Base-by-base conservation (phyloP, 73 alveolate genomes). In the Tetrahymena thermophila region DNA sequence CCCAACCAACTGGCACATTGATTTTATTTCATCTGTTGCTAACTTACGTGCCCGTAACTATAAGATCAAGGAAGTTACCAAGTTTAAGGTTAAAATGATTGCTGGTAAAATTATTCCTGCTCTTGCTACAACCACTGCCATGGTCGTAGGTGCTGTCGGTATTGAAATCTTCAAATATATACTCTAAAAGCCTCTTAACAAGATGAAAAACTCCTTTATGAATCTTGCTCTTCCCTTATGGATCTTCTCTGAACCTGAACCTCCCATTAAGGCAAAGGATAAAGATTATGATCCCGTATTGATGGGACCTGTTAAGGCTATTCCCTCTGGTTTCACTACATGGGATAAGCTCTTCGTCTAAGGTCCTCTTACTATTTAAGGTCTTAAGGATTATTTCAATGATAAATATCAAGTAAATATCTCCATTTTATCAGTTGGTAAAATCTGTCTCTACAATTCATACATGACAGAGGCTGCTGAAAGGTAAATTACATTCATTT, bases 51-150 rank as follows among this genome's bases (percentile, higher is more conserved):
- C 99, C 0, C 94, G 97, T 96, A 97, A 97, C 94, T 95, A 95
- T 34, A 93, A 40, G 96, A 93, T 85, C 43, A 95, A 89, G 89
- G 96, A 58, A 38, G 96, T 94, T 1, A 58, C 94, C 55, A 85
- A 95, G 37, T 71, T 71, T 23, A 23, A 94, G 96, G 98, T 97
- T 34, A 97, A 97, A 94, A 94, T 97, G 96, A 97, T 96, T 43
- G 98, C 98, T 40, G 98, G 99, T 31, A 99, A 99, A 98, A 99
- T 99, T 93, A 98, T 99, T 93, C 99, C 99, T 31, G 99, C 99
- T 57, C 98, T 99, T 38, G 99, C 99, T 43, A 99, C 99, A 55
- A 99, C 99, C 31, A 99, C 99, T 71, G 99, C 99, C 25, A 98
- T 99, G 98, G 98, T 98, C 95, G 98, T 99, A 25, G 99, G 99